Base-by-base conservation (phyloP, 768 basidiomycete genomes). In the Omphalotus guepiniiformis region DNA sequence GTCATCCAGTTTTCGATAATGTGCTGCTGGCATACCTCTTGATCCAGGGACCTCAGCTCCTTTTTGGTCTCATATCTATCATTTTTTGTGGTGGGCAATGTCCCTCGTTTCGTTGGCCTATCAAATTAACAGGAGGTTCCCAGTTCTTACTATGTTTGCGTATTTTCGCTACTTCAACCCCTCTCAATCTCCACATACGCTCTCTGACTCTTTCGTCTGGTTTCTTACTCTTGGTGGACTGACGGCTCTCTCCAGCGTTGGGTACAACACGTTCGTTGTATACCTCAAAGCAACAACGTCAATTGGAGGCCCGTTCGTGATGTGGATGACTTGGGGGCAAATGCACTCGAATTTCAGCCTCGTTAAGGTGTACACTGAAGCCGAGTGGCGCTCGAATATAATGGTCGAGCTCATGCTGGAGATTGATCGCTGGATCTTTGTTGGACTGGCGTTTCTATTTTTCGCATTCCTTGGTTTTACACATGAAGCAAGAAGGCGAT, bases 391-490 rank as follows among this genome's bases (percentile, higher is more conserved):
- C 2, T 34, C 34, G 29, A 28, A 47, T 18, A 22, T 18, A 22
- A 39, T 39, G 36, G 23, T 19, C n/a, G 46, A 40, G n/a, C 8
- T 47, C 16, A 12, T 47, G 22, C 12, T 47, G 16, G 37, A 47
- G 26, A 38, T 36, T 22, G 34, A 47, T 32, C 46, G 46, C 8
- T 47, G 46, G 46, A 47, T 47, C 21, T 47, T 39, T 16, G 46
- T 47, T 11, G 46, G 46, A 8, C 28, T 47, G 3, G 37, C 26
- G 11, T 39, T 39, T 4, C 22, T 47, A 15, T 47, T 47, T 18
- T 47, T 47, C 29, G 4, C 37, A 9, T 30, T 40, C 38, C 39
- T 47, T 39, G 46, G 46, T 22, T 39, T 47, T 12, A 39, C 46
- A 13, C 16, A 21, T 12, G 46, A 47, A 29, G 46, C 38, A 4